These are phyloP conservation scores for Zasmidium citrigriseum DNA, from an alignment of 2,329 filamentous ascomycete species.

Conservation along the genomic window DNA sequence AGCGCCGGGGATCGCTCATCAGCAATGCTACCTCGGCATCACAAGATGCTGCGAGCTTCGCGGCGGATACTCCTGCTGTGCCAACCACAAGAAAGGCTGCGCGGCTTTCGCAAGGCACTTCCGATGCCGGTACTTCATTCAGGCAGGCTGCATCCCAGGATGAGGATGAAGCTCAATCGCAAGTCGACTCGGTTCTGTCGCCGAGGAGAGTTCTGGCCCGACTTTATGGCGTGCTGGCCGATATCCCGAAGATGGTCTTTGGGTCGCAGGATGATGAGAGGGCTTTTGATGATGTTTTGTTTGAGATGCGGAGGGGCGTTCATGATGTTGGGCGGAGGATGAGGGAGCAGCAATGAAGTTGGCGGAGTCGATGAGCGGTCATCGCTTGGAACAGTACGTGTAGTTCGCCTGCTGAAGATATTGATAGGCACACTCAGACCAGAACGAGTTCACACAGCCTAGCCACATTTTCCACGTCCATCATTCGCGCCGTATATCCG, in stretches of 20 bases:
- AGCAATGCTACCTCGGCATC: slow-evolving; percentile 12
- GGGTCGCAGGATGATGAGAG: slow-evolving; percentile 67
- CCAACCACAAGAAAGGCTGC: slow-evolving; percentile 25
- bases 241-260: slow-evolving; percentile 61
- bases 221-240: slow-evolving; percentile 58
- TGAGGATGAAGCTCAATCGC: not conserved
- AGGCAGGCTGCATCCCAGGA: not conserved
- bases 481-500: not conserved
- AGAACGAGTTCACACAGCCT: too few relatives aligned
- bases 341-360: not conserved
- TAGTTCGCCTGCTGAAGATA: not conserved
- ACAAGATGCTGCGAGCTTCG: slow-evolving; percentile 4
- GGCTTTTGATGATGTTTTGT: slow-evolving; percentile 74
- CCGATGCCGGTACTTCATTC: not conserved
- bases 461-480: not conserved
- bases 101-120: slow-evolving; percentile 1
- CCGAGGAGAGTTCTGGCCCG: slow-evolving; percentile 55
- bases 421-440: too few relatives aligned
- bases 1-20: slow-evolving; percentile 31
- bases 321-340: slow-evolving; percentile 59
- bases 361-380: too few relatives aligned
- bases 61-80: slow-evolving; percentile 25
- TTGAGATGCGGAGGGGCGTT: slow-evolving; percentile 74
- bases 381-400: too few relatives aligned
- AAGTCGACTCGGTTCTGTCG: slow-evolving; percentile 33